phyloP scores from a whole-genome alignment of 2,329 filamentous ascomycete genomes.

The Chrysoporthe puriensis region DNA sequence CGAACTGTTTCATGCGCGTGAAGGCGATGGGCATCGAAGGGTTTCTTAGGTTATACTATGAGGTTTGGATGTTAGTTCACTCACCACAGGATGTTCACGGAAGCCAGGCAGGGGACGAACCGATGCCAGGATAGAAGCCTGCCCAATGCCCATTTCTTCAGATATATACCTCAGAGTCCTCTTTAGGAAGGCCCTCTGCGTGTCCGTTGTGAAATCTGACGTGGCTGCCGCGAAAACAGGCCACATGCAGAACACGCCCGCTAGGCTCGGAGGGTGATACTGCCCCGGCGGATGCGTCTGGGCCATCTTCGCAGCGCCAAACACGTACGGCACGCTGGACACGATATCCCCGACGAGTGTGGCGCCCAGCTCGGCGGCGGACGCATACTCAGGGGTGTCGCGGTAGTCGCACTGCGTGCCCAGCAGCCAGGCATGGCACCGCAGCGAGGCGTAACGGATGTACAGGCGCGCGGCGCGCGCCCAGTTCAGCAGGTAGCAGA shows the following conservation, averaged over 20 bases:
- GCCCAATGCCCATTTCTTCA: constrained; percentile 29
- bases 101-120: constrained; percentile 11
- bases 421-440: constrained; percentile 26
- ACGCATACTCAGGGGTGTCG: constrained; percentile 19
- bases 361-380: constrained; percentile 4
- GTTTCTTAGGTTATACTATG: constrained; percentile 23
- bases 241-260: constrained; percentile 28
- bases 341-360: constrained; percentile 21
- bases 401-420: constrained; percentile 25
- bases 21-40: constrained; percentile 29
- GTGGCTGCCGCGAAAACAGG: constrained; percentile 28
- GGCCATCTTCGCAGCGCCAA: constrained; percentile 15
- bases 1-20: constrained; percentile 28
- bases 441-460: constrained; percentile 24
- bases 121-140: constrained; percentile 26
- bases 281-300: not conserved
- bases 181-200: constrained; percentile 26
- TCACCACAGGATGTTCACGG: not conserved
- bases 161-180: constrained; percentile 26
- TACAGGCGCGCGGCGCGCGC: constrained; percentile 26
- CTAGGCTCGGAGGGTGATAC: constrained; percentile 22
- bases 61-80: not conserved
- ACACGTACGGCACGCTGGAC: constrained; percentile 27
- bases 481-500: constrained; percentile 29
- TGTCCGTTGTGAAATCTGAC: constrained; percentile 25